Conservation (phyloP, 345 rosid genomes). For the Linum usitatissimum region DNA sequence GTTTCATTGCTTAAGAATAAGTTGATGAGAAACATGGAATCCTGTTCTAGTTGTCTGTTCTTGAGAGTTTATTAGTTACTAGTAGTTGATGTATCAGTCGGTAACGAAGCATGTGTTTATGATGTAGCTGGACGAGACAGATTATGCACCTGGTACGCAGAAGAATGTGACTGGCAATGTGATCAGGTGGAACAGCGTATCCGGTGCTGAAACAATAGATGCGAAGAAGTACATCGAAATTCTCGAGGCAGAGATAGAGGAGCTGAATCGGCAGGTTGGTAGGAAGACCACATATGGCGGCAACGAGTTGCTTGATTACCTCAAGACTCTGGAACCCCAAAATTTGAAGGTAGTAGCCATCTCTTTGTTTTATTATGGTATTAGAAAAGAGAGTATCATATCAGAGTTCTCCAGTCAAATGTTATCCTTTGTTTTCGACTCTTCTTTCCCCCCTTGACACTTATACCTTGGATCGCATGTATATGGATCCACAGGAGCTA, state of each 20-base stretch:
- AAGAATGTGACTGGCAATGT: conserved; percentile 93
- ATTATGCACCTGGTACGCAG: conserved; percentile 90
- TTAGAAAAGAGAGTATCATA: not conserved
- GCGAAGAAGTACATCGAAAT: conserved; percentile 83
- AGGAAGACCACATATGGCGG: conserved; percentile 53
- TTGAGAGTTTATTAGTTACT: too few species aligned
- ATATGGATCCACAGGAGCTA: conserved; percentile 47
- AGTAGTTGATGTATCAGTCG: not conserved
- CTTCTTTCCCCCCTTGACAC: not conserved
- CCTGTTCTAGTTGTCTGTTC: too few species aligned
- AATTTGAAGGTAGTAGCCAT: conserved; percentile 50
- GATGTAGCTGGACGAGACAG: conserved; percentile 42
- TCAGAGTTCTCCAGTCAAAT: not conserved
- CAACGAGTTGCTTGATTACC: conserved; percentile 82
- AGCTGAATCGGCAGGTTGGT: conserved; percentile 65
- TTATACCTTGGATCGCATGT: conserved; percentile 8
- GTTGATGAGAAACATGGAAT: too few species aligned
- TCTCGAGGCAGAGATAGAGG: conserved; percentile 96
- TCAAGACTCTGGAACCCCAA: conserved; percentile 86
- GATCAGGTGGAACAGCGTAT: conserved; percentile 73
- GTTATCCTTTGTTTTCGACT: not conserved
- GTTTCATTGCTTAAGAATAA: not conserved
- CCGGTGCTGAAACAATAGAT: conserved; percentile 85
- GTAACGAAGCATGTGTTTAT: not conserved
- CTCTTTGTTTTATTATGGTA: not conserved